A percentile compares a stretch with the other conserved stretches of the same genome.
Evolutionary conservation across 176 grass and related monocot genomes (phyloP).

Genomic region (Saccharum officinarum): DNA sequence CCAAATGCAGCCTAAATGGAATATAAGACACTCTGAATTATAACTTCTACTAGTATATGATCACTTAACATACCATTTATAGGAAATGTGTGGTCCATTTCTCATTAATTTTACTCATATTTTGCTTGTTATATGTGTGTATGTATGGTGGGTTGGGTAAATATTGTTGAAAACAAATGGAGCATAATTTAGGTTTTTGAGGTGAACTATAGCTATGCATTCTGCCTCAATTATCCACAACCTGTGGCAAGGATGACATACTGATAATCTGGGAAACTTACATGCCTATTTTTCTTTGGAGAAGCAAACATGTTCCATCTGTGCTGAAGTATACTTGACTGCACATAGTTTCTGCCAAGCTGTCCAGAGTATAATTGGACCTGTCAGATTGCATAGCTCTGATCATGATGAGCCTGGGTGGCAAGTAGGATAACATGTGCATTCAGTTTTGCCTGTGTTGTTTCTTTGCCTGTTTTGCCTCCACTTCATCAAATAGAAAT

Average conservation of each 20-base stretch:
- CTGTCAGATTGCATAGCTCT: background rate
- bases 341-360: background rate
- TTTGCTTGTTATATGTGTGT: background rate
- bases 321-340: background rate
- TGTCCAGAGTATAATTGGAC: background rate
- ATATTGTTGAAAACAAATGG: background rate
- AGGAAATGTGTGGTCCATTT: background rate
- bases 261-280: background rate
- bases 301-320: background rate
- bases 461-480: background rate
- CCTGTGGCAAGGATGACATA: background rate
- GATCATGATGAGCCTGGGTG: background rate
- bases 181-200: background rate
- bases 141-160: background rate
- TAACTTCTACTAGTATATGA: background rate
- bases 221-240: background rate
- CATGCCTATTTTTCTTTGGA: background rate
- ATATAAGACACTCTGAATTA: constrained; percentile 4
- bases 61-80: background rate
- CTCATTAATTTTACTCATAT: background rate
- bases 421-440: background rate
- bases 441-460: background rate
- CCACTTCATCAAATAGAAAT: background rate
- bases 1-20: background rate
- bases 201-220: background rate